Conservation (phyloP, 164 flowering plant species). For the Vitis amurensis region DNA sequence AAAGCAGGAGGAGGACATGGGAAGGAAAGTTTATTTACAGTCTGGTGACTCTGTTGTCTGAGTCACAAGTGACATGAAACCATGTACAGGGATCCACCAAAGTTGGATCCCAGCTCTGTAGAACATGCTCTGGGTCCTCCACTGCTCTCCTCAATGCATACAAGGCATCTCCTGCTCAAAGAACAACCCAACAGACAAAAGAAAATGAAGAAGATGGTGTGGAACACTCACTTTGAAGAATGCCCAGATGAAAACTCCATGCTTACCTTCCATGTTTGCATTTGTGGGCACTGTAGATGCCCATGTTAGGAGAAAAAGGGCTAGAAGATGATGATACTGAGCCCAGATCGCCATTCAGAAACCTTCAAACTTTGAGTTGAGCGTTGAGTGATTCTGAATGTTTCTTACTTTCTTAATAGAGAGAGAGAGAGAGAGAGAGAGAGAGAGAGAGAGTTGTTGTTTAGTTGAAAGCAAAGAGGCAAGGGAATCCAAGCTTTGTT, state of each 20-base stretch:
- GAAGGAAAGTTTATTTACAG: slow-evolving; percentile 36
- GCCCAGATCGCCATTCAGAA: slow-evolving; percentile 27
- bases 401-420: not conserved
- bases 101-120: slow-evolving; percentile 87
- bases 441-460: not conserved
- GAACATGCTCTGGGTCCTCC: slow-evolving; percentile 59
- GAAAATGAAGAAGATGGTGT: too few species aligned
- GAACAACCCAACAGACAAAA: too few species aligned
- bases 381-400: too few species aligned
- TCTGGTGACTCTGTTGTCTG: slow-evolving; percentile 60
- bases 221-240: not conserved
- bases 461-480: slow-evolving; percentile 3
- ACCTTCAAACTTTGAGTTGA: slow-evolving; percentile 2
- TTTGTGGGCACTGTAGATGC: slow-evolving; percentile 14
- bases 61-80: slow-evolving; percentile 77
- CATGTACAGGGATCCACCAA: slow-evolving; percentile 81
- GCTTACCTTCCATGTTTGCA: slow-evolving; percentile 51
- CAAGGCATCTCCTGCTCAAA: slow-evolving; percentile 65
- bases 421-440: not conserved
- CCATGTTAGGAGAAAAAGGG: slow-evolving; percentile 13
- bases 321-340: slow-evolving; percentile 18
- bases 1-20: not conserved
- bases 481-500: slow-evolving; percentile 10
- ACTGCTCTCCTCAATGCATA: slow-evolving; percentile 59
- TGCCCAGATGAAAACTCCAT: not conserved